A percentile compares a stretch with the other conserved stretches of the same genome.
Conservation (phyloP, 192 early-diverging fungal species). For the Umbelopsis isabellina region DNA sequence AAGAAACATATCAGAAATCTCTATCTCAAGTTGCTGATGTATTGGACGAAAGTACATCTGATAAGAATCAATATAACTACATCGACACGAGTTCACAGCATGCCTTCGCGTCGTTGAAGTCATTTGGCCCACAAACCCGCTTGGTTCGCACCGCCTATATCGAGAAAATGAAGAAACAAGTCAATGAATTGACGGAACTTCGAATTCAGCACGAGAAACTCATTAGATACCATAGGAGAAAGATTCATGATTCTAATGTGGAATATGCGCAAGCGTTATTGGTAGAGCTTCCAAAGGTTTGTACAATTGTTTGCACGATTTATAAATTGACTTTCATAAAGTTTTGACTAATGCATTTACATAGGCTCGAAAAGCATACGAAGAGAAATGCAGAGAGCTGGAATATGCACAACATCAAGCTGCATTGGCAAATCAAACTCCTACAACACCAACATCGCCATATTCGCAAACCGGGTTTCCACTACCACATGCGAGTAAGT, state of each 20-base stretch:
- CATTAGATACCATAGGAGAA: constrained; percentile 2
- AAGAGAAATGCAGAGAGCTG: constrained; percentile 31
- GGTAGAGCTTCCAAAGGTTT: constrained; percentile 21
- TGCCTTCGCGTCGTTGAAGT: neutral
- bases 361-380: constrained; percentile 25
- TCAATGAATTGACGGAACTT: constrained; percentile 22
- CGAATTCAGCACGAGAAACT: constrained; percentile 28
- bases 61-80: neutral
- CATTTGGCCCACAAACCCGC: constrained; percentile 2
- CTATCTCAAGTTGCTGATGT: neutral
- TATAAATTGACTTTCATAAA: neutral
- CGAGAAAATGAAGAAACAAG: constrained; percentile 21
- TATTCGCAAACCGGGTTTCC: constrained; percentile 12
- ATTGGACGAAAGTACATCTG: neutral
- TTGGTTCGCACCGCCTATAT: constrained; percentile 17
- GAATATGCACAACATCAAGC: constrained; percentile 21
- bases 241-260: constrained; percentile 20
- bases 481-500: constrained; percentile 17
- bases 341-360: neutral
- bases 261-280: constrained; percentile 22
- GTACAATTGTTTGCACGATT: neutral
- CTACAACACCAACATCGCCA: constrained; percentile 4
- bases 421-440: neutral
- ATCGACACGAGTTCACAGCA: constrained; percentile 12
- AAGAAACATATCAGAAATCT: constrained; percentile 6